Conservation (phyloP, 2,329 filamentous ascomycete genomes). For the Claviceps lovelessii region DNA sequence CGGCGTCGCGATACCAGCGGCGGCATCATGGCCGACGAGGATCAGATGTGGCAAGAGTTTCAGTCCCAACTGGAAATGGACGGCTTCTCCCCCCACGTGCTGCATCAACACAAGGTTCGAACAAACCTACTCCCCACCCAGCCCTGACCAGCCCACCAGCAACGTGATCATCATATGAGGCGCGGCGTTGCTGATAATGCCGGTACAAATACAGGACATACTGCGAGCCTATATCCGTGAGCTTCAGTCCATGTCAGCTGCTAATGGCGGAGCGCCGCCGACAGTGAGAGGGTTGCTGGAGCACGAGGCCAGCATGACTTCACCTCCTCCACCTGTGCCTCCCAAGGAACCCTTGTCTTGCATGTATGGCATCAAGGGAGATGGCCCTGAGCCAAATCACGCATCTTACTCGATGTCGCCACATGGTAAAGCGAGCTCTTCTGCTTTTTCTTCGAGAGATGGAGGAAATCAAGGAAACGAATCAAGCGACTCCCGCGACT, state of each 20-base stretch:
- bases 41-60: conserved; percentile 44
- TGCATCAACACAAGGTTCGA: conserved; percentile 43
- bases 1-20: conserved; percentile 24
- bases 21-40: conserved; percentile 28
- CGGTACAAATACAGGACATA: conserved; percentile 30
- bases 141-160: neutral
- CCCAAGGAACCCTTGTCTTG: conserved; percentile 13
- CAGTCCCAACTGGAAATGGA: conserved; percentile 42
- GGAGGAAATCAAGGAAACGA: conserved; percentile 13
- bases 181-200: neutral
- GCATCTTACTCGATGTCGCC: conserved; percentile 16
- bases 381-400: conserved; percentile 21
- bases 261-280: conserved; percentile 29
- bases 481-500: conserved; percentile 12
- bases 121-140: neutral
- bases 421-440: conserved; percentile 16
- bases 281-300: conserved; percentile 41
- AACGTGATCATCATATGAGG: neutral
- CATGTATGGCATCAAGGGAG: conserved; percentile 22
- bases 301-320: conserved; percentile 20
- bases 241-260: conserved; percentile 35
- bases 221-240: conserved; percentile 47
- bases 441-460: conserved; percentile 20
- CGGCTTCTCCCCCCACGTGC: conserved; percentile 41
- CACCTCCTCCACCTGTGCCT: conserved; percentile 7